phyloP scores from a whole-genome alignment of 108 stramenopile species.

The Phaeodactylum tricornutum region DNA sequence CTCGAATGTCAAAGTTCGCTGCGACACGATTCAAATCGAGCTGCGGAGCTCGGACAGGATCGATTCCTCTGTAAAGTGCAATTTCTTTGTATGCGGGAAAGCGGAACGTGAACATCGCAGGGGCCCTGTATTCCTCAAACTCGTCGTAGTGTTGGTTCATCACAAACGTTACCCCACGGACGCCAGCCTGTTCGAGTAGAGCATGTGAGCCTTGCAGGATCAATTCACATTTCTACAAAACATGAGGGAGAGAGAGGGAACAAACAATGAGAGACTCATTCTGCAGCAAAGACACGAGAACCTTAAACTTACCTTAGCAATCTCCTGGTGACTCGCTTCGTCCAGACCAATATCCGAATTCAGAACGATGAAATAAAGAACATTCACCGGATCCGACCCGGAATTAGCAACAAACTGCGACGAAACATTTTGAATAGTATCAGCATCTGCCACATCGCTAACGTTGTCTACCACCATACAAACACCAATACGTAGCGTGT shows the following conservation, averaged over 20 bases:
- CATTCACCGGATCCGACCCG: conserved; percentile 60
- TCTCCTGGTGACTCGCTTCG: conserved; percentile 29
- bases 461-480: conserved; percentile 50
- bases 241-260: no score
- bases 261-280: no score
- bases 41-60: conserved; percentile 84
- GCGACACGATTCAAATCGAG: conserved; percentile 83
- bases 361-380: conserved; percentile 75
- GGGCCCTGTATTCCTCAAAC: conserved; percentile 38
- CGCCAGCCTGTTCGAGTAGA: conserved; percentile 49
- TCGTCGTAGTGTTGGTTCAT: conserved; percentile 26
- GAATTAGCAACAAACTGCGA: conserved; percentile 33
- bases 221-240: conserved; percentile 33
- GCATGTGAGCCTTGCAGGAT: conserved; percentile 29
- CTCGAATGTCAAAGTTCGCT: conserved; percentile 80
- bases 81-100: conserved; percentile 82
- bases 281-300: no score
- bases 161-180: conserved; percentile 75
- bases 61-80: conserved; percentile 84
- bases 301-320: no score
- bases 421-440: conserved; percentile 16
- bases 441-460: conserved; percentile 10
- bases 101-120: conserved; percentile 92
- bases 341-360: conserved; percentile 26
- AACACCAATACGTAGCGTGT: conserved; percentile 47